Evolutionary conservation across 805 yeast species (phyloP).

Genomic region (Pichia paraexigua): DNA sequence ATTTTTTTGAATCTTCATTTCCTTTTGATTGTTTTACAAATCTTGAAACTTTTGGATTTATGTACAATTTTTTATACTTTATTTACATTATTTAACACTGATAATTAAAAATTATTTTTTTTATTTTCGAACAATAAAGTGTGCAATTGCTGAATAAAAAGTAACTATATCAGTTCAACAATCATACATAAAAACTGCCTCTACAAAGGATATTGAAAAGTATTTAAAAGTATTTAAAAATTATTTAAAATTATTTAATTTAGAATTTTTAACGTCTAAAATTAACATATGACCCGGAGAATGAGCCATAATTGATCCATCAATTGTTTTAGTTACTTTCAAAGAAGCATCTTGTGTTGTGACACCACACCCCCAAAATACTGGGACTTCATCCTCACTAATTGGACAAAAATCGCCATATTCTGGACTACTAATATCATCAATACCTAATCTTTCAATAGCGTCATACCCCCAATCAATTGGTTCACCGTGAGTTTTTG

Average conservation of each 20-base stretch:
- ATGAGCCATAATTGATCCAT: background rate
- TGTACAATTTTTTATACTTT: background rate
- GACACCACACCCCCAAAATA: conserved; percentile 5
- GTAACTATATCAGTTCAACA: background rate
- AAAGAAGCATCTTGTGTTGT: conserved; percentile 2
- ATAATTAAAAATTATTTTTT: too few relatives aligned
- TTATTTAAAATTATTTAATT: background rate
- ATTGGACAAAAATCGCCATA: background rate
- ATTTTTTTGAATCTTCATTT: background rate
- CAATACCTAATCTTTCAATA: conserved; percentile 1
- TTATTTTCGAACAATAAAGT: background rate
- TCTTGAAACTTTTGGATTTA: background rate
- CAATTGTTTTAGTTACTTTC: background rate
- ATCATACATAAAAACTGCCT: too few relatives aligned
- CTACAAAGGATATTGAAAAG: too few relatives aligned
- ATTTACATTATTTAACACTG: too few relatives aligned
- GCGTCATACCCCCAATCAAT: conserved; percentile 6
- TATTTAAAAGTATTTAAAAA: too few relatives aligned
- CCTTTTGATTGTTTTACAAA: background rate
- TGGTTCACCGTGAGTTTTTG: conserved; percentile 3
- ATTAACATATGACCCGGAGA: conserved; percentile 3
- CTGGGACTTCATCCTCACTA: background rate
- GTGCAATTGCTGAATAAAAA: too few relatives aligned
- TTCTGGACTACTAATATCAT: background rate
- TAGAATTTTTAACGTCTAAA: conserved; percentile 1